Conservation (phyloP, 768 basidiomycete genomes). For the Boletus tomentosulus region DNA sequence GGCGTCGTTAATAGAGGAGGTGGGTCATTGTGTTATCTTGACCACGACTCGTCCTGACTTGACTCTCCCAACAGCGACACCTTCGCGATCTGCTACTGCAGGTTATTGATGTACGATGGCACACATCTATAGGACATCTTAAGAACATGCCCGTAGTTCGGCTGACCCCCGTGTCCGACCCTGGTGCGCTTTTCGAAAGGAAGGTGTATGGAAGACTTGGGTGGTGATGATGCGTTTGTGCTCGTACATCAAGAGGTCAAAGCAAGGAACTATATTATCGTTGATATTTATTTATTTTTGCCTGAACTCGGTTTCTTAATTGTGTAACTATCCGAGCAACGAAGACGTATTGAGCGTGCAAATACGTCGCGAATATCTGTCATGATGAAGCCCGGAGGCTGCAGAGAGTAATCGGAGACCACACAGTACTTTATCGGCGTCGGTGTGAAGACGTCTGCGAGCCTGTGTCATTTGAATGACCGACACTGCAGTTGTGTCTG, state of each 20-base stretch:
- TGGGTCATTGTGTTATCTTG: neutral
- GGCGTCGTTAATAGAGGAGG: conserved; percentile 1
- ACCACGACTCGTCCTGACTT: neutral
- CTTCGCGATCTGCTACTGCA: too few species aligned
- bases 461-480: neutral
- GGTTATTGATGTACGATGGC: conserved; percentile 2
- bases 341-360: neutral
- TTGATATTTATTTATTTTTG: neutral
- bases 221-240: neutral
- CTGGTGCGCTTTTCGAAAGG: too few species aligned
- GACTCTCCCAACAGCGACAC: neutral
- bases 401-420: neutral
- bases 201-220: conserved; percentile 10
- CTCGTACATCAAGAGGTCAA: neutral
- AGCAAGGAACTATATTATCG: neutral
- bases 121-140: neutral
- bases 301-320: neutral
- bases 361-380: neutral
- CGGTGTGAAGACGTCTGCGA: neutral
- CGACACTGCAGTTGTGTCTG: neutral
- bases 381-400: neutral
- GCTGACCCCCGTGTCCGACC: too few species aligned
- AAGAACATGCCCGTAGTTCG: neutral
- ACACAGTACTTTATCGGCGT: neutral
- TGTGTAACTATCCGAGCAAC: neutral